A percentile compares a stretch with the other conserved stretches of the same genome.
Conservation (phyloP, 73 alveolate genomes). For the Strombidium stylifer region DNA sequence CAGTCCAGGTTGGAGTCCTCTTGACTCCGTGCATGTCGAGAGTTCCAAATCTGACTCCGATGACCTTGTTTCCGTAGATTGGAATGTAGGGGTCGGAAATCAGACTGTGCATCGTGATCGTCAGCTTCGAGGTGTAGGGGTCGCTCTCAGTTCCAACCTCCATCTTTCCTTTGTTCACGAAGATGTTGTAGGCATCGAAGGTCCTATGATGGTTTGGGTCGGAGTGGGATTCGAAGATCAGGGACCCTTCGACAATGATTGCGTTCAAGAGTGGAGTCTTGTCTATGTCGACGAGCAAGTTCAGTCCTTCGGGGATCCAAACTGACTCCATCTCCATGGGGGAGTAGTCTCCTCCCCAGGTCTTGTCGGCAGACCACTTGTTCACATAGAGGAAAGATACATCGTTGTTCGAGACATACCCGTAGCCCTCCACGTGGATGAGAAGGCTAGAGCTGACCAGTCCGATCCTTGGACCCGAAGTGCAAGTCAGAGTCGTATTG, state of each 20-base stretch:
- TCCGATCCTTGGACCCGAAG: constrained; percentile 38
- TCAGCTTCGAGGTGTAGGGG: constrained; percentile 62
- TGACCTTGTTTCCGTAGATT: constrained; percentile 74
- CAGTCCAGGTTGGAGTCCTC: constrained; percentile 74
- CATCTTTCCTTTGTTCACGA: constrained; percentile 65
- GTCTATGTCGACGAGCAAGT: constrained; percentile 39
- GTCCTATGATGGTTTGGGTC: constrained; percentile 47
- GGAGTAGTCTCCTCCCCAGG: constrained; percentile 57
- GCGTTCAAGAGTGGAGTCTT: constrained; percentile 57
- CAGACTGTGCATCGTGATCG: constrained; percentile 71
- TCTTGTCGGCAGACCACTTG: constrained; percentile 40
- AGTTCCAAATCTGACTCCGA: constrained; percentile 66
- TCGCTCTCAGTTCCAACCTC: constrained; percentile 75
- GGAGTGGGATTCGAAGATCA: constrained; percentile 56
- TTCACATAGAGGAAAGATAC: constrained; percentile 21
- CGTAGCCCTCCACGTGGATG: constrained; percentile 14
- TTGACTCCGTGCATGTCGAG: constrained; percentile 79
- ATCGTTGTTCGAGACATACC: constrained; percentile 31
- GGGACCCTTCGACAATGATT: constrained; percentile 70
- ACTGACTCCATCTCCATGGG: constrained; percentile 42
- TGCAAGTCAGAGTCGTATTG: constrained; percentile 16
- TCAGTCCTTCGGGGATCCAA: constrained; percentile 48
- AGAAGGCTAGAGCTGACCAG: constrained; percentile 12
- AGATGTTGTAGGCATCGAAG: constrained; percentile 76
- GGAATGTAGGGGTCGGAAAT: constrained; percentile 66